Percentiles rank a stretch among this genome's conserved stretches.
phyloP scores from a whole-genome alignment of 225 moss, liverwort and hornwort genomes.

The Pleurozium schreberi region DNA sequence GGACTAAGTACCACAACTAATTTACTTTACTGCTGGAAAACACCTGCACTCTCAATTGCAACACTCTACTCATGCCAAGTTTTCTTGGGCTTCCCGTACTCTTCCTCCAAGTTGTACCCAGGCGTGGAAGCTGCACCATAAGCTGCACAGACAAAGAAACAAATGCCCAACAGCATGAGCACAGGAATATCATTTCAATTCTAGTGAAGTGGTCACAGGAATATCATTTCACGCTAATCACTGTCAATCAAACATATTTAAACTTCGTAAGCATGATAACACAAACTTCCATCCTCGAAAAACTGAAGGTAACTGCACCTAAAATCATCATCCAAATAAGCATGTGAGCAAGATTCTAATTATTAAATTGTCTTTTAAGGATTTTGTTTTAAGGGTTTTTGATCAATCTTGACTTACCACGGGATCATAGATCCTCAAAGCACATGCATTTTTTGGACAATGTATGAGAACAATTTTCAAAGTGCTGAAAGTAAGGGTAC shows the following conservation, averaged over 20 bases:
- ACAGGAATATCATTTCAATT: too few species aligned
- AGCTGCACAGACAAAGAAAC: background rate
- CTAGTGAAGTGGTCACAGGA: background rate
- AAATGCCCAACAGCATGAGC: background rate
- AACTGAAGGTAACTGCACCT: background rate
- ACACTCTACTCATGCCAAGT: slow-evolving; percentile 1
- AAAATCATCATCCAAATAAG: background rate
- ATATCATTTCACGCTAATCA: background rate
- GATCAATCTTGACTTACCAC: background rate
- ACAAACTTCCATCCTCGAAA: background rate
- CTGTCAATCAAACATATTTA: background rate
- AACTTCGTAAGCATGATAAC: background rate
- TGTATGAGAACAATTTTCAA: background rate
- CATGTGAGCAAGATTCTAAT: background rate
- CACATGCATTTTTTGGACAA: too few species aligned
- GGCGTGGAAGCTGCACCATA: slow-evolving; percentile 12
- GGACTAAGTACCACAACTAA: background rate
- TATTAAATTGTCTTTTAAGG: too few species aligned
- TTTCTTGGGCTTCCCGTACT: slow-evolving; percentile 17
- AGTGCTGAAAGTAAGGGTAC: background rate
- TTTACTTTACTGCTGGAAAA: background rate
- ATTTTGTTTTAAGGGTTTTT: too few species aligned
- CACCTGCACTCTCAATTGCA: background rate
- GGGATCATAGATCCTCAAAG: background rate
- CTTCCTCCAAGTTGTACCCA: slow-evolving; percentile 11